These are phyloP conservation scores for Pythium oligandrum DNA, from an alignment of 352 stramenopile genomes.

Conservation along the genomic window DNA sequence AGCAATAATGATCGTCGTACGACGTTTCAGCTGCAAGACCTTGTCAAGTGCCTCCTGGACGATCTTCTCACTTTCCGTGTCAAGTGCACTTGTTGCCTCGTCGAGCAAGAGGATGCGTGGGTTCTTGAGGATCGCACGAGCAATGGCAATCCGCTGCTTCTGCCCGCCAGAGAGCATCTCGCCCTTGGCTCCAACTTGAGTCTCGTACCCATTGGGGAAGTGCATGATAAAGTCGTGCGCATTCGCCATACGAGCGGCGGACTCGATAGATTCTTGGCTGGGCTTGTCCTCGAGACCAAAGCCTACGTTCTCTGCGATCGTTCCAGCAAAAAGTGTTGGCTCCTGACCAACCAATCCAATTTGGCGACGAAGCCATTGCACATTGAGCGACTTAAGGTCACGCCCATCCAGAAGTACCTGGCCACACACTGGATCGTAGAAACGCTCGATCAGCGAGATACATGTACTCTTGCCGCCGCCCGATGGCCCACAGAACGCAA, in stretches of 20 bases:
- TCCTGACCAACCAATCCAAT: conserved; percentile 27
- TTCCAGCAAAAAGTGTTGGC: conserved; percentile 14
- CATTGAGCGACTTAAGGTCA: conserved; percentile 48
- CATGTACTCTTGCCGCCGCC: conserved; percentile 25
- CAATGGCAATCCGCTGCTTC: conserved; percentile 24
- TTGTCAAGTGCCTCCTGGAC: conserved; percentile 44
- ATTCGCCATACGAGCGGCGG: conserved; percentile 10
- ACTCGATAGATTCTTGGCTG: conserved; percentile 54
- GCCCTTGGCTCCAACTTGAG: conserved; percentile 15
- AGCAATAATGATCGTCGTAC: conserved; percentile 59
- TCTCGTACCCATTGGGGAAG: conserved; percentile 74
- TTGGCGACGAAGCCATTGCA: conserved; percentile 41
- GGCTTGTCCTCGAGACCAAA: conserved; percentile 30
- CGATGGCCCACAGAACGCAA: conserved; percentile 15
- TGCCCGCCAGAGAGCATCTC: conserved; percentile 23
- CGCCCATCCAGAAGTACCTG: conserved; percentile 58
- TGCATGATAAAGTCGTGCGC: conserved; percentile 38
- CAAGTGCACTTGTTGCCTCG: conserved; percentile 37
- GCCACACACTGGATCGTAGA: conserved; percentile 74
- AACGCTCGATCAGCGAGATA: conserved; percentile 60
- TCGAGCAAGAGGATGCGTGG: conserved; percentile 36
- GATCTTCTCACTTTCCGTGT: conserved; percentile 40
- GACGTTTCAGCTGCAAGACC: conserved; percentile 24
- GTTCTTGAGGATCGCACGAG: conserved; percentile 33
- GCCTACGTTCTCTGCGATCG: conserved; percentile 37